phyloP scores from a whole-genome alignment of 305 asterid species.

The Ruellia speciosa region DNA sequence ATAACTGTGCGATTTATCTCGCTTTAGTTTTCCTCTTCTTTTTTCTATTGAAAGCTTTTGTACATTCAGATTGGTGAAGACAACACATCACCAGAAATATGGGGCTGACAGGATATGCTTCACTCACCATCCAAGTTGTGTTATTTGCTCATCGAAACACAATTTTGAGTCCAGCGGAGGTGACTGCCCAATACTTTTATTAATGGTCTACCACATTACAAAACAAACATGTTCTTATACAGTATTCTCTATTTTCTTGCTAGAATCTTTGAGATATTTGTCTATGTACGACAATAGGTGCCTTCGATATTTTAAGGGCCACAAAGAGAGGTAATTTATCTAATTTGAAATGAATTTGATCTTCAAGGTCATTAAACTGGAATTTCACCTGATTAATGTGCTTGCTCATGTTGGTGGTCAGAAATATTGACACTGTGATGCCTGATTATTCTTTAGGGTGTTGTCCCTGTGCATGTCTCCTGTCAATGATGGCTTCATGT shows the following conservation, averaged over 20 bases:
- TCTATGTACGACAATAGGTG: conserved; percentile 90
- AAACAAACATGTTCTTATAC: conserved; percentile 21
- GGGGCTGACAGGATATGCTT: conserved; percentile 89
- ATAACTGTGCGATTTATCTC: background rate
- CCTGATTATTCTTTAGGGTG: conserved; percentile 43
- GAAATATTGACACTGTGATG: background rate
- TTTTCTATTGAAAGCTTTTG: conserved; percentile 6
- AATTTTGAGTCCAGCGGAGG: conserved; percentile 61
- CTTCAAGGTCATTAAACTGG: background rate
- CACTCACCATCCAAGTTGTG: conserved; percentile 85
- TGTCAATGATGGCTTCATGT: conserved; percentile 84
- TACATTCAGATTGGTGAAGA: conserved; percentile 60
- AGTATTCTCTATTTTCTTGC: conserved; percentile 19
- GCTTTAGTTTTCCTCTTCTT: background rate
- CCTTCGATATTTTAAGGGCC: conserved; percentile 95
- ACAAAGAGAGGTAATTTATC: conserved; percentile 57
- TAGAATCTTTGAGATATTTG: conserved; percentile 75
- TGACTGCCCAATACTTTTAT: conserved; percentile 22
- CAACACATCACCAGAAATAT: conserved; percentile 80
- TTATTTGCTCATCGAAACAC: conserved; percentile 73
- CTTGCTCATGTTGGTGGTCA: background rate
- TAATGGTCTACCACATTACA: conserved; percentile 16
- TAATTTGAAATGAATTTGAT: background rate
- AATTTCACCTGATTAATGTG: background rate
- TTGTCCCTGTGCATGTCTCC: conserved; percentile 97